Conservation (phyloP, 345 rosid species). For the Boechera stricta region DNA sequence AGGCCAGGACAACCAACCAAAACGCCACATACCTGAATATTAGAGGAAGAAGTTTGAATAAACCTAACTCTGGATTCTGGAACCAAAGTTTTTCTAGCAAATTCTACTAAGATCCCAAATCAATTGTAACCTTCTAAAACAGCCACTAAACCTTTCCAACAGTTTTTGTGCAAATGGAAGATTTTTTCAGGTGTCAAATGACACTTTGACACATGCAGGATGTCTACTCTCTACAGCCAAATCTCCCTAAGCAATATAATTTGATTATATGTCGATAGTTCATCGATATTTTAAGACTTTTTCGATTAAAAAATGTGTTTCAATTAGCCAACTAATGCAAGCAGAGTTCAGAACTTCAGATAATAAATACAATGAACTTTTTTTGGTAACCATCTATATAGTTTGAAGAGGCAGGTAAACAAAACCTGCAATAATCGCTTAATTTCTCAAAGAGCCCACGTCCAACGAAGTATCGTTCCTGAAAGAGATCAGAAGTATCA, state of each 20-base stretch:
- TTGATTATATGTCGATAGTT: conserved; percentile 7
- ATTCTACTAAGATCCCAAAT: conserved; percentile 25
- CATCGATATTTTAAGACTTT: not conserved
- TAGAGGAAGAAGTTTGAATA: conserved; percentile 7
- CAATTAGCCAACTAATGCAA: conserved; percentile 28
- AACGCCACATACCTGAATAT: conserved; percentile 83
- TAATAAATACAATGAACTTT: conserved; percentile 18
- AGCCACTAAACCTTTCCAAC: conserved; percentile 31
- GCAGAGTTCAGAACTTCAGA: conserved; percentile 2
- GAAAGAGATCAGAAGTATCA: conserved; percentile 46
- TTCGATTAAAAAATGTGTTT: conserved; percentile 14
- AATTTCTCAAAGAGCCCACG: conserved; percentile 92
- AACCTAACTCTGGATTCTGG: conserved; percentile 10
- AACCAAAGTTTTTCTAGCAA: conserved; percentile 9
- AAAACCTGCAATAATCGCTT: conserved; percentile 88
- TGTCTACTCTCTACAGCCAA: conserved; percentile 9
- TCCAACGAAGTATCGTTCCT: conserved; percentile 97
- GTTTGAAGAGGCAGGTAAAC: conserved; percentile 19
- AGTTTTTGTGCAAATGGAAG: not conserved
- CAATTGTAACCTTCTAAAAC: conserved; percentile 12
- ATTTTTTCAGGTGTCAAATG: not conserved
- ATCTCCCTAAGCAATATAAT: conserved; percentile 5
- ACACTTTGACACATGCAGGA: conserved; percentile 17
- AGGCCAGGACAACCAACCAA: conserved; percentile 85
- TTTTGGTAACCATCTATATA: conserved; percentile 7